Evolutionary conservation across 257 asterid genomes (phyloP), one percentile per base, ranked within the genome.

Genomic region (Gentiana macrophylla): DNA sequence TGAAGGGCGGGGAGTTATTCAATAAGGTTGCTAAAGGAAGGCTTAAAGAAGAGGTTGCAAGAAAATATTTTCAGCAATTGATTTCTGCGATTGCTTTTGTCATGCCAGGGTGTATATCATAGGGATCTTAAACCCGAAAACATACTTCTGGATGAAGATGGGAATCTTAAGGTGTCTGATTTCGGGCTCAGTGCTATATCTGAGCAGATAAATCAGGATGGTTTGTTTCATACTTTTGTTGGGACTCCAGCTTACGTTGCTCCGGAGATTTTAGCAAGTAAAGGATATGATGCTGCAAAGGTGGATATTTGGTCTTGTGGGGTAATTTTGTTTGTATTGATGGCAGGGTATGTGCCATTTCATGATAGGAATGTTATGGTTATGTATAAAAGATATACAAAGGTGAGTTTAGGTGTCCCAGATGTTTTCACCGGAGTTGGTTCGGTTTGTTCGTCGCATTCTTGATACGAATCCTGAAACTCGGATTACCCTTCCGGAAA

Each of bases 241-340:
- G 98, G 96, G 0, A 90, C 98, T 8, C 96, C 96, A 9, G 98
- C 98, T 3, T 90, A 90, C 57, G 98, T 90, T 10, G 94, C 98
- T 24, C 98, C 96, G 4, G 98, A 90, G 83, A 89, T 90, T 37
- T 67, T 90, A 71, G 91, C 73, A 3, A 73, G 96, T 61, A 90
- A 80, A 72, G 96, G 96, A 6, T 90, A 90, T 56, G 85, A 79
- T 37, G 98, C 86, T 12, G 96, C 88, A 3, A 90, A 86, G 66
- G 92, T 86, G 4, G 98, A 90, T 69, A 79, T 90, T 3, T 90
- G 98, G 96, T 84, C 96, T 55, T 90, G 98, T 63, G 96, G 96
- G n/a, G n/a, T n/a, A n/a, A n/a, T n/a, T n/a, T n/a, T n/a, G n/a
- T n/a, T 86, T 67, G 96, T 91, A 60, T 65, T 91, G 51, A 84